Evolutionary conservation across 1,284 basidiomycete genomes (phyloP).

Genomic region (Irpex sp.): DNA sequence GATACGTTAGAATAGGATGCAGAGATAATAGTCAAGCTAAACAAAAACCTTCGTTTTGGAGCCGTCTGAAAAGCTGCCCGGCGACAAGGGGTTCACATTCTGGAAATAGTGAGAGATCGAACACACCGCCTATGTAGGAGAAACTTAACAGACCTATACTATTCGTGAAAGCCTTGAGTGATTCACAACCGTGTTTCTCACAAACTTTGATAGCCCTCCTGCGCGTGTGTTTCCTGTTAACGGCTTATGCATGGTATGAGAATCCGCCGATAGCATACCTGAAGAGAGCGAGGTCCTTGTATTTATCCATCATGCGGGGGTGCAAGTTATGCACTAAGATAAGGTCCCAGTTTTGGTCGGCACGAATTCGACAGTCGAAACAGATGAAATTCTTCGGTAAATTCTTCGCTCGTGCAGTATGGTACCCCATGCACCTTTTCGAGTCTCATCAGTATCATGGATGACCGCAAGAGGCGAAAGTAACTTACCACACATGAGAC

Average conservation of each 20-base stretch:
- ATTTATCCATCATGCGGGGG: conserved; percentile 53
- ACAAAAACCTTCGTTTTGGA: conserved; percentile 60
- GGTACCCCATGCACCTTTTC: conserved; percentile 75
- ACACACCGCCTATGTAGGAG: neutral
- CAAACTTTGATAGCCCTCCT: conserved; percentile 72
- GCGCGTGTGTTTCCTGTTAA: conserved; percentile 1
- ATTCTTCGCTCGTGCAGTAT: conserved; percentile 48
- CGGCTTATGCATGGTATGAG: neutral
- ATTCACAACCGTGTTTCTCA: conserved; percentile 45
- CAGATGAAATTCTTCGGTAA: conserved; percentile 57
- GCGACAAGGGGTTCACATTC: conserved; percentile 52
- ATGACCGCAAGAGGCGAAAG: neutral
- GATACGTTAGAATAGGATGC: neutral
- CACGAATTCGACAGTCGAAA: conserved; percentile 64
- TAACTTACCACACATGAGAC: conserved; percentile 67
- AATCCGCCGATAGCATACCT: conserved; percentile 35
- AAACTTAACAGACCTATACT: conserved; percentile 42
- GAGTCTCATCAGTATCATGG: neutral
- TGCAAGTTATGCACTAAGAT: conserved; percentile 51
- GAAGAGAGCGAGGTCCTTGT: conserved; percentile 62
- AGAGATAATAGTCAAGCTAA: neutral
- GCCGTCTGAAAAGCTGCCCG: conserved; percentile 57
- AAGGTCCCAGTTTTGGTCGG: conserved; percentile 61
- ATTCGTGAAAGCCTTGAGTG: conserved; percentile 50
- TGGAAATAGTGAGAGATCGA: conserved; percentile 18